Evolutionary conservation across 2,329 filamentous ascomycete species (phyloP).

Genomic region (Boeremia lycopersici): DNA sequence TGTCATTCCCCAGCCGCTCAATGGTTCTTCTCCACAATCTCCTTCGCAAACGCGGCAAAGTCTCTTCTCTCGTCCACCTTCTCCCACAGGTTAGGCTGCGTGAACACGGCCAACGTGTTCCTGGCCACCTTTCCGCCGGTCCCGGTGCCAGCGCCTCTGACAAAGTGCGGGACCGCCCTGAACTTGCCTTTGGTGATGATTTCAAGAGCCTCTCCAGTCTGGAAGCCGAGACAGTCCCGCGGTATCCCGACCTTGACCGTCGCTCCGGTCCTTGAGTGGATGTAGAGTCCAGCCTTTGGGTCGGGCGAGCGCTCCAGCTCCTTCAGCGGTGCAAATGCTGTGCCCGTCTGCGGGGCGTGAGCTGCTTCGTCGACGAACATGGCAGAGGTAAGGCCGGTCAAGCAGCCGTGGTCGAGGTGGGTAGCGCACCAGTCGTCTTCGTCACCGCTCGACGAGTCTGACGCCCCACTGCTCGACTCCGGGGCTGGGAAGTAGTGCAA

Average conservation of each 20-base stretch:
- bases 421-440: constrained; percentile 96
- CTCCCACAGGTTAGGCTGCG: constrained; percentile 89
- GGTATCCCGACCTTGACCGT: constrained; percentile 94
- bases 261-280: constrained; percentile 80
- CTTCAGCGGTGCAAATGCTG: constrained; percentile 58
- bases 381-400: constrained; percentile 91
- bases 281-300: constrained; percentile 87
- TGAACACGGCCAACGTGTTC: constrained; percentile 96
- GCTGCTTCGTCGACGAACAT: constrained; percentile 89
- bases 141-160: constrained; percentile 72
- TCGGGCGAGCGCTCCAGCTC: constrained; percentile 82
- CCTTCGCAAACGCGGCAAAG: constrained; percentile 76
- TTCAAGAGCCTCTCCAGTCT: constrained; percentile 91
- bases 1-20: constrained; percentile 26
- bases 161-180: constrained; percentile 95
- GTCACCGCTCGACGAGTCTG: constrained; percentile 40
- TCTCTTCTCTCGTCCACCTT: constrained; percentile 73
- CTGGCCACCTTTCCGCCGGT: constrained; percentile 53
- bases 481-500: constrained; percentile 84
- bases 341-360: constrained; percentile 41
- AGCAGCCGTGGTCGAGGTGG: constrained; percentile 88
- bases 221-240: constrained; percentile 88
- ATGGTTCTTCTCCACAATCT: constrained; percentile 55
- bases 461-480: constrained; percentile 24
- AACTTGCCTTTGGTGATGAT: constrained; percentile 90